Evolutionary conservation across 2,329 filamentous ascomycete species (phyloP), one percentile per base, ranked within the genome.

Genomic region (Colletotrichum sp.): DNA sequence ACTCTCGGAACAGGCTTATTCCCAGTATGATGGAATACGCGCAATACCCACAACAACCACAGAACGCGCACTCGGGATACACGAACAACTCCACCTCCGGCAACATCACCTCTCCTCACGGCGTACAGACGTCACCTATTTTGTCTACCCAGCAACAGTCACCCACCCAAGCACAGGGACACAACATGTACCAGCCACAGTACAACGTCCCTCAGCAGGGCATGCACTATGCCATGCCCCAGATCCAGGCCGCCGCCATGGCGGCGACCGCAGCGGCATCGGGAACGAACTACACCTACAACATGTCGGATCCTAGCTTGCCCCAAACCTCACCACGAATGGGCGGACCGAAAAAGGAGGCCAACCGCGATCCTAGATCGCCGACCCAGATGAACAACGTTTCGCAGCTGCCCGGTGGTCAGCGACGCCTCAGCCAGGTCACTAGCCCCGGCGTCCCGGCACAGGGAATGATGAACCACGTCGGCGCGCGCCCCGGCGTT

Each of bases 241-340:
- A 94, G 24, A 95, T 96, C 63, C 95, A 98, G 85, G 96, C 96
- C 16, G 96, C 96, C 66, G 96, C 96, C 75, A 97, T 98, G 95
- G 96, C 94, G 60, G 92, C 94, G 26, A 98, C 96, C 2, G 96
- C 96, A 21, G 96, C 96, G 2, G 96, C 96, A 13, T 96, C 96
- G 8, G 96, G 96, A 55, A 94, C 95, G 76, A 92, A 88, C 78
- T 94, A 94, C 80, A 93, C 94, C 77, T 93, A 94, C 79, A 92
- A 96, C 86, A 87, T 93, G 67, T 92, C 94, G 71, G 94, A 96
- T 81, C 89, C 91, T 24, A 93, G 89, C 87, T 89, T 89, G 86
- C 90, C 85, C 84, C 94, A 90, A 85, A 94, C 92, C 26, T 98
- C 95, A 5, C 95, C 96, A 64, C 92, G 95, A 78, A 93, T 97